Evolutionary conservation across 306 rosid genomes (phyloP), one percentile per base, ranked within the genome.

Genomic region (Phaseolus lunatus): DNA sequence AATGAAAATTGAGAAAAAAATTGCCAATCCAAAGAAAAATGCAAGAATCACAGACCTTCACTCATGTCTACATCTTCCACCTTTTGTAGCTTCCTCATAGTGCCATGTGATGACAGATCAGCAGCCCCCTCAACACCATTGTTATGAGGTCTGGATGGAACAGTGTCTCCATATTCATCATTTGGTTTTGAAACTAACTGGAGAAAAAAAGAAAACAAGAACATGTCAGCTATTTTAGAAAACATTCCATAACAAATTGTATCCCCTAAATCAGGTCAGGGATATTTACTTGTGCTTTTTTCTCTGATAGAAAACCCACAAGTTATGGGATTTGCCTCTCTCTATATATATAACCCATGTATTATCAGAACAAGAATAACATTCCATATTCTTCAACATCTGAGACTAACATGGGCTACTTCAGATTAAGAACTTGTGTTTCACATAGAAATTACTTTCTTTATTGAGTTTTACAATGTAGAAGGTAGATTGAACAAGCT

Each of bases 161-260:
- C 91, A 37, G 99, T 92, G 69, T 85, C 97, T 78, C 97, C 96
- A 81, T 92, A 95, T 39, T 85, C 93, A 15, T 95, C 90, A 80
- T 89, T 89, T 76, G 86, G 83, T 41, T 86, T 81, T 76, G 75
- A 81, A 80, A 78, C 80, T 67, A 23, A 20, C 71, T 66, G 48
- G 26, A 41, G 26, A 39, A 39, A 37, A 12, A 65, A 9, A 9
- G 3, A 19, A 65, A 65, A n/a, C 8, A 29, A 33, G 20, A 65
- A 10, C 0, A 0, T 18, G 23, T 10, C 83, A 67, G 72, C 7
- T 43, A 67, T 43, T 43, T 44, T 67, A 66, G 52, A 3, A 66
- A 39, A 67, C n/a, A 44, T 23, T 43, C 13, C 6, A 5, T 66
- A 12, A 43, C n/a, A 66, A 5, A 37, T 41, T 66, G 52, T 20